Conservation (phyloP, 495 filamentous ascomycete genomes). For the Penicillium dipodomyicola region DNA sequence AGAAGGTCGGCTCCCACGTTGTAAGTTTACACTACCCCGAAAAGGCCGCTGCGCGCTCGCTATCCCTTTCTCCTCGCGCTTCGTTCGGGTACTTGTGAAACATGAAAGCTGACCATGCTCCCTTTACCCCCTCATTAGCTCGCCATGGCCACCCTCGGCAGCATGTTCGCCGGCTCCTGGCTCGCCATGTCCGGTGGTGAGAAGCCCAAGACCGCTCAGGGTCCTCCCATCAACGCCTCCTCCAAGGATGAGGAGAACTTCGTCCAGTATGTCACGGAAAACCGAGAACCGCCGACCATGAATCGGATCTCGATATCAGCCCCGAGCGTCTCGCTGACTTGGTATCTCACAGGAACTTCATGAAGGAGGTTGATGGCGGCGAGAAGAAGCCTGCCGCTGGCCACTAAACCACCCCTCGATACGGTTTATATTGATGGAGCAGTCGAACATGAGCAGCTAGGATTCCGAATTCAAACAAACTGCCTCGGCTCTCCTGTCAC, state of each 20-base stretch:
- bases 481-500: conserved; percentile 20
- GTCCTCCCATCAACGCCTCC: conserved; percentile 80
- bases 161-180: conserved; percentile 57
- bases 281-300: background rate
- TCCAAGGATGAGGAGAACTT: conserved; percentile 95
- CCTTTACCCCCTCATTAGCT: conserved; percentile 57
- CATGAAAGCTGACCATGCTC: conserved; percentile 15
- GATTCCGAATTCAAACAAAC: conserved; percentile 20
- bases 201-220: conserved; percentile 55
- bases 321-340: conserved; percentile 8
- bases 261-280: conserved; percentile 71
- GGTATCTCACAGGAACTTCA: conserved; percentile 62
- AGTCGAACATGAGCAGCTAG: conserved; percentile 17
- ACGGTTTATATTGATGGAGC: conserved; percentile 22
- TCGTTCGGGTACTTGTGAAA: conserved; percentile 18
- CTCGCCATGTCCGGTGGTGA: conserved; percentile 58
- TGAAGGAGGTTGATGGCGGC: conserved; percentile 67
- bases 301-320: background rate
- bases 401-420: conserved; percentile 46
- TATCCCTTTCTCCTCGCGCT: conserved; percentile 27
- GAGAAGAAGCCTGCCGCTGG: conserved; percentile 55
- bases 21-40: conserved; percentile 56
- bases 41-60: conserved; percentile 8
- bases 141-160: conserved; percentile 75
- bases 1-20: conserved; percentile 88